Percentiles rank a stretch among this genome's conserved stretches.
phyloP scores from a whole-genome alignment of 1,139 yeast species.

The Yamadazyma friedrichii region DNA sequence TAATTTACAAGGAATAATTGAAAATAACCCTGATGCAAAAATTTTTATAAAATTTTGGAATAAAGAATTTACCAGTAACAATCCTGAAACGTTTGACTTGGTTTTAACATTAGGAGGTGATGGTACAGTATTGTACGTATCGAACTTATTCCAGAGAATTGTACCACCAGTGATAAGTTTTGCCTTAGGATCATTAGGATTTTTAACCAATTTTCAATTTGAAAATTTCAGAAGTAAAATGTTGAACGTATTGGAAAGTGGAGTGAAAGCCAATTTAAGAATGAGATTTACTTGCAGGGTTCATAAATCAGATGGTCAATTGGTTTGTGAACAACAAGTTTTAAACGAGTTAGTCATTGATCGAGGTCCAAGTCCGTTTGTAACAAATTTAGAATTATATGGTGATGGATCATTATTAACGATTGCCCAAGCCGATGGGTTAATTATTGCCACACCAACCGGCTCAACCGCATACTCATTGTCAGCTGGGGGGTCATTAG shows the following conservation, averaged over 20 bases:
- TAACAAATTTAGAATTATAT: constrained; percentile 76
- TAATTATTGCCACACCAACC: constrained; percentile 86
- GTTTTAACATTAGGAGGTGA: constrained; percentile 87
- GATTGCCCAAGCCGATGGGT: constrained; percentile 87
- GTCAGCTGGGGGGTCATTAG: constrained; percentile 88
- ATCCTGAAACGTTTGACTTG: constrained; percentile 67
- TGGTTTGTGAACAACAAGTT: constrained; percentile 74
- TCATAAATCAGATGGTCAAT: constrained; percentile 53
- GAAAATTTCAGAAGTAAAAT: constrained; percentile 63
- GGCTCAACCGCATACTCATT: constrained; percentile 90
- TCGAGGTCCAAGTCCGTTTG: constrained; percentile 86
- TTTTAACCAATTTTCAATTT: constrained; percentile 73
- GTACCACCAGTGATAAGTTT: constrained; percentile 90
- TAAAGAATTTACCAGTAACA: constrained; percentile 50
- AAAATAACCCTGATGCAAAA: constrained; percentile 40
- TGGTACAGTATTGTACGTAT: constrained; percentile 82
- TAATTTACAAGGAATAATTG: constrained; percentile 43
- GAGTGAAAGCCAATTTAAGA: constrained; percentile 74
- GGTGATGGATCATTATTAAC: constrained; percentile 81
- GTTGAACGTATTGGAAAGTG: constrained; percentile 57
- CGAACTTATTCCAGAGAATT: constrained; percentile 72
- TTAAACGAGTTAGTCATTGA: constrained; percentile 82
- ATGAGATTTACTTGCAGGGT: constrained; percentile 79
- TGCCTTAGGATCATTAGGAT: constrained; percentile 79
- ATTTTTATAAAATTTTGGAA: constrained; percentile 66